Evolutionary conservation across 1,139 yeast genomes (phyloP).

Genomic region (Eremothecium cymbalariae): DNA sequence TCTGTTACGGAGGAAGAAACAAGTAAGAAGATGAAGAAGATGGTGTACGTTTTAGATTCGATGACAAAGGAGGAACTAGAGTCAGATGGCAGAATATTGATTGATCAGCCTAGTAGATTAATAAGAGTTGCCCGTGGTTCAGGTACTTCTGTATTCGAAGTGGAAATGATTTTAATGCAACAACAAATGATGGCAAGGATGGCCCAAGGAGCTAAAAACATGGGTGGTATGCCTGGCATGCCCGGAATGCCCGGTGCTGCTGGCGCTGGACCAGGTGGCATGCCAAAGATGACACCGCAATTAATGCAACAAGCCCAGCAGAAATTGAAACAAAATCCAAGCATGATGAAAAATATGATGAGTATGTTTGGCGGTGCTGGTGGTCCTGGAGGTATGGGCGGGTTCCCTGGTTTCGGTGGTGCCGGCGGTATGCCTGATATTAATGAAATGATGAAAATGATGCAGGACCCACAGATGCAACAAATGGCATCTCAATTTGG

Average conservation of each 20-base stretch:
- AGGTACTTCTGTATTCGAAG: slow-evolving; percentile 88
- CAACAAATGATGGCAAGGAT: slow-evolving; percentile 91
- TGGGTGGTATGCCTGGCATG: slow-evolving; percentile 37
- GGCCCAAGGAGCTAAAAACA: slow-evolving; percentile 55
- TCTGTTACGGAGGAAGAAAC: slow-evolving; percentile 92
- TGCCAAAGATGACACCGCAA: slow-evolving; percentile 33
- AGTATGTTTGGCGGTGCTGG: slow-evolving; percentile 45
- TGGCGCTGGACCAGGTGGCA: slow-evolving; percentile 30
- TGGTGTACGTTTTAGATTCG: slow-evolving; percentile 91
- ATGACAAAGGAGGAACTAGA: slow-evolving; percentile 92
- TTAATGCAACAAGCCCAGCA: slow-evolving; percentile 40
- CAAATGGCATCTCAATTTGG: slow-evolving; percentile 72
- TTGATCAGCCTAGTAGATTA: slow-evolving; percentile 75
- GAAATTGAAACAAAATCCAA: slow-evolving; percentile 57
- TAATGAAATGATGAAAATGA: slow-evolving; percentile 50
- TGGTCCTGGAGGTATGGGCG: slow-evolving; percentile 43
- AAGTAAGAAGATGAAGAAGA: slow-evolving; percentile 66
- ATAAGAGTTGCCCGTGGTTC: slow-evolving; percentile 94
- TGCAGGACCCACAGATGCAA: slow-evolving; percentile 67
- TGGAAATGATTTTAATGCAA: slow-evolving; percentile 85
- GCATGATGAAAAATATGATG: slow-evolving; percentile 53
- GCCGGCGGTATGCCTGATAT: slow-evolving; percentile 39
- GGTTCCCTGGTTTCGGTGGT: slow-evolving; percentile 33
- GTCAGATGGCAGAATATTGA: slow-evolving; percentile 77
- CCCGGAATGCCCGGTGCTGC: slow-evolving; percentile 37